phyloP scores from a whole-genome alignment of 2,329 filamentous ascomycete species.

The Metarhizium humberi region DNA sequence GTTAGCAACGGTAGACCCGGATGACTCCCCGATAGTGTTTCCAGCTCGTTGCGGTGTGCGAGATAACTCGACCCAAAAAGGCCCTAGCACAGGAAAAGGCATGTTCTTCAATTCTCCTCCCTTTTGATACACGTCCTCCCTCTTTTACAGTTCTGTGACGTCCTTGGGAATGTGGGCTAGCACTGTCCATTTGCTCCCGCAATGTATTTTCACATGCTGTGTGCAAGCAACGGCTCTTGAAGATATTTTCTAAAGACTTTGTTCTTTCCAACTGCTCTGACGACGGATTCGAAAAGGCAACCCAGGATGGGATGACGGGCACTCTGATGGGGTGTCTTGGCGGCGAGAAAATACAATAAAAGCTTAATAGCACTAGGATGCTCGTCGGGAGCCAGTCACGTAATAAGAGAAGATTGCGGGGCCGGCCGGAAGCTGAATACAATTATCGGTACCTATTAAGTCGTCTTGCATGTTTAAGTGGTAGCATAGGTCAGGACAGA shows the following conservation, averaged over 20 bases:
- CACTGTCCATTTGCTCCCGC: slow-evolving; percentile 38
- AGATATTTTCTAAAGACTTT: slow-evolving; percentile 31
- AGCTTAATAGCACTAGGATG: no score
- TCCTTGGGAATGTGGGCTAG: slow-evolving; percentile 33
- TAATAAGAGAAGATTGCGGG: no score
- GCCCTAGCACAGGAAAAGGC: slow-evolving; percentile 27
- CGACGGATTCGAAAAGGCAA: slow-evolving; percentile 28
- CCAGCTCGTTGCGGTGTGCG: slow-evolving; percentile 25
- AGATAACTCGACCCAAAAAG: slow-evolving; percentile 30
- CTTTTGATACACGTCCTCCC: slow-evolving; percentile 24
- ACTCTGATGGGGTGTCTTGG: slow-evolving; percentile 24
- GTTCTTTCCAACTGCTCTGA: slow-evolving; percentile 31
- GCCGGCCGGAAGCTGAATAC: no score
- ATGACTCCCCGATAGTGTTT: slow-evolving; percentile 23
- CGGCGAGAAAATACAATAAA: slow-evolving; percentile 1
- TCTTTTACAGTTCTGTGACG: slow-evolving; percentile 27
- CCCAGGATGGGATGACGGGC: slow-evolving; percentile 33
- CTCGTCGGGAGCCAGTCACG: no score
- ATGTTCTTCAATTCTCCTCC: slow-evolving; percentile 33
- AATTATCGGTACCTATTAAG: no score
- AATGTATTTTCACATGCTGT: slow-evolving; percentile 39
- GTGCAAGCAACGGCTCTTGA: slow-evolving; percentile 23
- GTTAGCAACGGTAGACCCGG: slow-evolving; percentile 19
- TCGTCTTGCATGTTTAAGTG: no score
- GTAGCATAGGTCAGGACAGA: no score